Conservation (phyloP, 176 grass and related monocot genomes). For the Canna indica region DNA sequence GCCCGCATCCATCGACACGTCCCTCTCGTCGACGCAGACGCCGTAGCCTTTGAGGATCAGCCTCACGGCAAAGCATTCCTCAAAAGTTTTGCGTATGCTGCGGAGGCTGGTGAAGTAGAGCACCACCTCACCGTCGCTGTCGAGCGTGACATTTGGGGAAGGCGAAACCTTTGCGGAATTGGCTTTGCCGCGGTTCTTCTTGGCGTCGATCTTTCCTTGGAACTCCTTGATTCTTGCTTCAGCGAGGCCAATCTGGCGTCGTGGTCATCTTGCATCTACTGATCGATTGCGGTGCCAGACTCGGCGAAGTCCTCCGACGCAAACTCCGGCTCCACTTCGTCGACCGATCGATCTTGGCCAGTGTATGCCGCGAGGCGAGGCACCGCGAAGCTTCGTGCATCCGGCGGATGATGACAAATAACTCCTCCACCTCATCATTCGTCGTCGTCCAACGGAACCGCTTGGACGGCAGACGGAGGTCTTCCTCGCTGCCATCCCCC, state of each 20-base stretch:
- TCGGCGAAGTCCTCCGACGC: no score
- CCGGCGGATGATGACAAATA: no score
- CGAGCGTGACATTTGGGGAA: slow-evolving; percentile 19
- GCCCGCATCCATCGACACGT: slow-evolving; percentile 81
- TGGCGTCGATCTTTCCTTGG: slow-evolving; percentile 69
- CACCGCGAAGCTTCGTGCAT: no score
- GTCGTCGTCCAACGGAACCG: no score
- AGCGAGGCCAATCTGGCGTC: slow-evolving; percentile 52
- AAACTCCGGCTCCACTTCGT: no score
- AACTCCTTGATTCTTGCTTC: slow-evolving; percentile 59
- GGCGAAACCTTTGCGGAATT: slow-evolving; percentile 18
- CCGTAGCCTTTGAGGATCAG: slow-evolving; percentile 56
- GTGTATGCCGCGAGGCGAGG: no score
- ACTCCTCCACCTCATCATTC: no score
- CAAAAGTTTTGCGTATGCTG: slow-evolving; percentile 73
- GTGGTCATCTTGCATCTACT: no score
- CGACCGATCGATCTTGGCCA: no score
- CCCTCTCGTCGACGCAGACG: slow-evolving; percentile 74
- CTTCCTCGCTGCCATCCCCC: no score
- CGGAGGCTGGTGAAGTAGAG: slow-evolving; percentile 83
- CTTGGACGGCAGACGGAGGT: no score
- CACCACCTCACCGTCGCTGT: slow-evolving; percentile 39
- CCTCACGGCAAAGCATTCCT: slow-evolving; percentile 66
- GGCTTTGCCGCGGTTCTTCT: not conserved
- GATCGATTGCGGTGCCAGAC: no score